Evolutionary conservation across 768 basidiomycete species (phyloP).

Genomic region (Boletus barrowsii): DNA sequence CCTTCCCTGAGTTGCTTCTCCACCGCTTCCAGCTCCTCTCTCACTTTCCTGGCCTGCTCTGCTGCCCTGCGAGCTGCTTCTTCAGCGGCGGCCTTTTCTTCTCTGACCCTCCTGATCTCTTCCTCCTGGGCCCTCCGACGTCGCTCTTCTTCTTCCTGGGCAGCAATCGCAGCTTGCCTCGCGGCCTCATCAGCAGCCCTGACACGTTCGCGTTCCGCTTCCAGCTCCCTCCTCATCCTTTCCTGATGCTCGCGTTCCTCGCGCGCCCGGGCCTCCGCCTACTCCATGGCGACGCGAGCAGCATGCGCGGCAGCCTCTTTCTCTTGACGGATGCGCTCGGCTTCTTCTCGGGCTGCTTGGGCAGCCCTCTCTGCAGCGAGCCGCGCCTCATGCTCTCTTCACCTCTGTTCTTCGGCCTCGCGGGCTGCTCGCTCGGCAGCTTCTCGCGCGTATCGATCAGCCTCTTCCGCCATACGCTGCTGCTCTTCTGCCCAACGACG

Average conservation of each 20-base stretch:
- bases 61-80: slow-evolving; percentile 21
- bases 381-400: slow-evolving; percentile 13
- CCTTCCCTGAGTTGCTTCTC: slow-evolving; percentile 26
- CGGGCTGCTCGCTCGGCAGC: slow-evolving; percentile 23
- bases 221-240: slow-evolving; percentile 13
- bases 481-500: slow-evolving; percentile 22
- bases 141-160: slow-evolving; percentile 24
- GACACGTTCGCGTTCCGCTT: slow-evolving; percentile 20
- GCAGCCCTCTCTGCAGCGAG: slow-evolving; percentile 24
- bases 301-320: slow-evolving; percentile 21
- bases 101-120: slow-evolving; percentile 14
- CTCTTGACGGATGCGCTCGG: slow-evolving; percentile 20
- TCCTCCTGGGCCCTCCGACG: slow-evolving; percentile 21
- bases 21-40: slow-evolving; percentile 17
- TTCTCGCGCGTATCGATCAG: slow-evolving; percentile 19
- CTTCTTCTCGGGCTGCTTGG: slow-evolving; percentile 21
- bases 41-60: slow-evolving; percentile 22
- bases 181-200: slow-evolving; percentile 24
- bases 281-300: slow-evolving; percentile 20
- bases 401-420: slow-evolving; percentile 19
- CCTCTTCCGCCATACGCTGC: slow-evolving; percentile 16
- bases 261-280: slow-evolving; percentile 25
- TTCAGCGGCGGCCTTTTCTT: slow-evolving; percentile 21
- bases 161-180: slow-evolving; percentile 19
- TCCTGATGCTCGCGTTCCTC: slow-evolving; percentile 23